A percentile compares a stretch with the other conserved stretches of the same genome.
phyloP scores from a whole-genome alignment of 805 yeast species.

The Torulaspora franciscae region DNA sequence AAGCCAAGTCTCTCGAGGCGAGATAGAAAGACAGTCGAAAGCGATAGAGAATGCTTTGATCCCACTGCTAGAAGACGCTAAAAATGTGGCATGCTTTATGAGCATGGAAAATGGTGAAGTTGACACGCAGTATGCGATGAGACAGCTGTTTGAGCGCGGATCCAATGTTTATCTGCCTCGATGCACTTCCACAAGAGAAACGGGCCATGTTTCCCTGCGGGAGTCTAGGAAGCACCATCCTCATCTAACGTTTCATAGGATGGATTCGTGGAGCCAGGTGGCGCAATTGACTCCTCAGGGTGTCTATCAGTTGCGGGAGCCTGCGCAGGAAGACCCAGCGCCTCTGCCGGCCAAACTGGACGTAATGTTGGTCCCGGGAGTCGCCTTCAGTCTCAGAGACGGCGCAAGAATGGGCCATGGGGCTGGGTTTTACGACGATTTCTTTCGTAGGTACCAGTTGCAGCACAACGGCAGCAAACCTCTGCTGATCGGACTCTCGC shows the following conservation, averaged over 20 bases:
- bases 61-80: slow-evolving; percentile 12
- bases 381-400: slow-evolving; percentile 49
- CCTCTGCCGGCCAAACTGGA: slow-evolving; percentile 46
- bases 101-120: slow-evolving; percentile 71
- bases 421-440: slow-evolving; percentile 87
- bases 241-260: slow-evolving; percentile 53
- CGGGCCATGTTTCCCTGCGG: slow-evolving; percentile 30
- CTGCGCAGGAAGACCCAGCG: slow-evolving; percentile 36
- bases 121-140: slow-evolving; percentile 52
- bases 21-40: slow-evolving; percentile 28
- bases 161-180: slow-evolving; percentile 58
- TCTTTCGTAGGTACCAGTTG: slow-evolving; percentile 44
- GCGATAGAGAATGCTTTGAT: slow-evolving; percentile 17
- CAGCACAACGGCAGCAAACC: slow-evolving; percentile 23
- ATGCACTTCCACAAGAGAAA: slow-evolving; percentile 37
- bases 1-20: slow-evolving; percentile 22
- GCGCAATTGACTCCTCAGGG: slow-evolving; percentile 58
- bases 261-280: slow-evolving; percentile 43
- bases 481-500: slow-evolving; percentile 29
- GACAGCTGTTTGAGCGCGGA: slow-evolving; percentile 44
- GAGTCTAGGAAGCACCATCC: slow-evolving; percentile 30
- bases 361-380: slow-evolving; percentile 76
- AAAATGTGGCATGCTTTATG: slow-evolving; percentile 62
- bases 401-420: slow-evolving; percentile 81
- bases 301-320: slow-evolving; percentile 63